Conservation (phyloP, 768 basidiomycete species). For the Lactarius hengduanensis region DNA sequence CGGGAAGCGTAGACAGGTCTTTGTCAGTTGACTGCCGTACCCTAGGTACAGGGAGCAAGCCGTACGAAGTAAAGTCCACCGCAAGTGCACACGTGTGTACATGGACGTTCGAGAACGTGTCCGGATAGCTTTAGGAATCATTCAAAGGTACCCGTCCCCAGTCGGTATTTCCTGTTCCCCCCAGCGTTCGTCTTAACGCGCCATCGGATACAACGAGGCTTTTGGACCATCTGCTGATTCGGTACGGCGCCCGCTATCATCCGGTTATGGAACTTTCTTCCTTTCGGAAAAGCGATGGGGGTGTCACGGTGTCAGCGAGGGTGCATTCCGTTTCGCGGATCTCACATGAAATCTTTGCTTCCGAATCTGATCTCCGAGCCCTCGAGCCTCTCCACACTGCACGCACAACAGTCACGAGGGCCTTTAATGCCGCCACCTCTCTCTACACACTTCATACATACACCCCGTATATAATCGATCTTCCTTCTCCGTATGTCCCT, state of each 20-base stretch:
- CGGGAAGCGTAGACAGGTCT: neutral
- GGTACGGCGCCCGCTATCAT: neutral
- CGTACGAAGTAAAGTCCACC: neutral
- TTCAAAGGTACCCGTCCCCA: neutral
- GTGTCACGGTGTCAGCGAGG: slow-evolving; percentile 6
- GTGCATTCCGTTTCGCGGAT: slow-evolving; percentile 11
- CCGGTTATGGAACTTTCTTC: neutral
- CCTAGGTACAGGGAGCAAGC: neutral
- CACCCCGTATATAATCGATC: neutral
- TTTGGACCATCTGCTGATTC: slow-evolving; percentile 12
- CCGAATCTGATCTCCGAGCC: slow-evolving; percentile 7
- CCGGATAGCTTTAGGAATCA: neutral
- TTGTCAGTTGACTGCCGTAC: neutral
- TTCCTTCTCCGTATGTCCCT: neutral
- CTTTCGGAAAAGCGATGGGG: neutral
- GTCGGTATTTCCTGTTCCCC: neutral
- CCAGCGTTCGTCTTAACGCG: neutral
- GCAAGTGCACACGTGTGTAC: neutral
- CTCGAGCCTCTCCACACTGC: neutral
- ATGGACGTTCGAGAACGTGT: neutral
- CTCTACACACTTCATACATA: neutral
- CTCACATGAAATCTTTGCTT: slow-evolving; percentile 6
- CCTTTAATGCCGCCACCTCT: neutral
- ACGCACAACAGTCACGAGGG: neutral
- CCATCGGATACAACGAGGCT: slow-evolving; percentile 22